Percentiles rank a stretch among this genome's conserved stretches.
Conservation (phyloP, 2,329 filamentous ascomycete species). For the Diaporthe humulicola region DNA sequence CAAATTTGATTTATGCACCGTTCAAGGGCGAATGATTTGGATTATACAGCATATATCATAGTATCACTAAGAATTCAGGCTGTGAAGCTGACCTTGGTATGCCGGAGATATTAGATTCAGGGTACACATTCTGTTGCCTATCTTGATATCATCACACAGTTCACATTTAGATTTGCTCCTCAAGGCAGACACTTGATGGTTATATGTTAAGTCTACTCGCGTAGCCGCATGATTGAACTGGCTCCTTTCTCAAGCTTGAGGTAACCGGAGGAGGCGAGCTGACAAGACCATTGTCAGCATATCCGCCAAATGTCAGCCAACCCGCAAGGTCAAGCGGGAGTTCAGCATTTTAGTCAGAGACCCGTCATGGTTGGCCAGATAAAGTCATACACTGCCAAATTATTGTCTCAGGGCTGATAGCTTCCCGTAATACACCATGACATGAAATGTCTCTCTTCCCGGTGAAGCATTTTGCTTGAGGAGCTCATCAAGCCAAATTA, state of each 20-base stretch:
- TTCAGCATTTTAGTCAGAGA: background rate
- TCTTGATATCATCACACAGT: background rate
- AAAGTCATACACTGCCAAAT: background rate
- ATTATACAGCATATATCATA: background rate
- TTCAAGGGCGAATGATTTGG: background rate
- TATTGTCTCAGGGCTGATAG: background rate
- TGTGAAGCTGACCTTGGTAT: too few species aligned
- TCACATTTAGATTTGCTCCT: background rate
- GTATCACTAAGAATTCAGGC: too few species aligned
- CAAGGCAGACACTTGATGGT: background rate
- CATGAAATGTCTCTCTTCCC: background rate
- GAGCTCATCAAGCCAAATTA: background rate
- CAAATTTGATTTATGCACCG: background rate
- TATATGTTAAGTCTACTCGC: background rate
- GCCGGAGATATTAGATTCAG: background rate
- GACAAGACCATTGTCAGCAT: conserved; percentile 7
- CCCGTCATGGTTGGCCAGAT: background rate
- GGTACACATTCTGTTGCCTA: background rate
- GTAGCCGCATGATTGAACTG: background rate
- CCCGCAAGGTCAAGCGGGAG: background rate
- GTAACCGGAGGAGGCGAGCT: background rate
- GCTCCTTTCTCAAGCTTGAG: background rate
- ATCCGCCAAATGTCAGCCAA: background rate
- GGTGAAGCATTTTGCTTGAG: background rate
- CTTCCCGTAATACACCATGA: background rate